Evolutionary conservation across 1,139 yeast species (phyloP).

Genomic region (Pichia sp.): DNA sequence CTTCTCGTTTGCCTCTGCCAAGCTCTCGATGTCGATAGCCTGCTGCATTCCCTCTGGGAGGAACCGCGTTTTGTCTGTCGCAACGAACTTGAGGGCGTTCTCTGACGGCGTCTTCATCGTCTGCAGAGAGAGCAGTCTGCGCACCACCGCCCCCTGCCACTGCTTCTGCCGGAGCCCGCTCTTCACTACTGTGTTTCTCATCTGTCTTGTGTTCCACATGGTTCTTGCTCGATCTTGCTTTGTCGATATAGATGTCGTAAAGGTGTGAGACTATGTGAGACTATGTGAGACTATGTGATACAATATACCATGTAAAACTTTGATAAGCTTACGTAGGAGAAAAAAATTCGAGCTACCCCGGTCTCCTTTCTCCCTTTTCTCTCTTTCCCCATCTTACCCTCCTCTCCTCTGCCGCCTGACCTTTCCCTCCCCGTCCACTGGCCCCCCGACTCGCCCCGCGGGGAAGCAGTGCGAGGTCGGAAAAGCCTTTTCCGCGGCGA

Average conservation of each 20-base stretch:
- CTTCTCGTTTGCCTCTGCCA: slow-evolving; percentile 62
- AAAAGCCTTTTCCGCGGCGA: neutral
- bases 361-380: neutral
- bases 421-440: neutral
- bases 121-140: slow-evolving; percentile 33
- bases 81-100: slow-evolving; percentile 78
- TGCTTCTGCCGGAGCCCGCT: neutral
- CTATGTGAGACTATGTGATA: too few relatives aligned
- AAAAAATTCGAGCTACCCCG: neutral
- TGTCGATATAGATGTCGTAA: too few relatives aligned
- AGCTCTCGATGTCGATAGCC: slow-evolving; percentile 52
- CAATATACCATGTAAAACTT: too few relatives aligned
- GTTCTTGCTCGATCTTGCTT: neutral
- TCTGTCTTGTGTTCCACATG: neutral
- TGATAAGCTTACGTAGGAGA: neutral
- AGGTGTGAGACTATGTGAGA: too few relatives aligned
- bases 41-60: slow-evolving; percentile 61
- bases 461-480: neutral
- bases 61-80: slow-evolving; percentile 40
- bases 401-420: neutral
- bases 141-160: neutral
- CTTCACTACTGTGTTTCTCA: neutral
- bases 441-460: neutral
- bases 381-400: neutral
- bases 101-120: slow-evolving; percentile 83